A percentile compares a stretch with the other conserved stretches of the same genome.
Conservation (phyloP, 1,284 basidiomycete species). For the Cryptococcus sp. region DNA sequence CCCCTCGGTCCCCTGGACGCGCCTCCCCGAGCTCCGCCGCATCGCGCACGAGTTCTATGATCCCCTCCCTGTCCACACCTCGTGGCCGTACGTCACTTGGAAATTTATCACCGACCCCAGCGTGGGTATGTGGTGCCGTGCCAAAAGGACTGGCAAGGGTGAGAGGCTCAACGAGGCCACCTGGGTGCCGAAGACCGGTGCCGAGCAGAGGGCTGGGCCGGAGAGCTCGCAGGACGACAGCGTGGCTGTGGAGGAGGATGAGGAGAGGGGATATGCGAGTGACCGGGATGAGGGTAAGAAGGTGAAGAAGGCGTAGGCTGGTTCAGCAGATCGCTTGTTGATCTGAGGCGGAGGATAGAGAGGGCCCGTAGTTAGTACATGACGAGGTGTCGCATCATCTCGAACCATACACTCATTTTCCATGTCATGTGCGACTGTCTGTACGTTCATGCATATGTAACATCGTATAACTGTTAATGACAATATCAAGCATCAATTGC, state of each 20-base stretch:
- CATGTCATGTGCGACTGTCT: not conserved
- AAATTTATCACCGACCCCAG: slow-evolving; percentile 88
- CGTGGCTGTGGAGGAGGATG: no score
- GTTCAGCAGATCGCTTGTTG: not conserved
- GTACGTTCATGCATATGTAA: not conserved
- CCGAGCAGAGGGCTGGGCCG: not conserved
- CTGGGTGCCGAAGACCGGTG: slow-evolving; percentile 27
- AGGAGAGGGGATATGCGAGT: slow-evolving; percentile 36
- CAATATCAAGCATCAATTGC: no score
- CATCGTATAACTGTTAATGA: not conserved
- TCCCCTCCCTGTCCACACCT: slow-evolving; percentile 75
- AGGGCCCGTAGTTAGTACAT: not conserved
- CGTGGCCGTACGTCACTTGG: slow-evolving; percentile 91
- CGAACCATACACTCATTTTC: not conserved
- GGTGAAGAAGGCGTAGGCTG: not conserved
- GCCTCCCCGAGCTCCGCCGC: slow-evolving; percentile 74
- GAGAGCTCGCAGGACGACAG: slow-evolving; percentile 7
- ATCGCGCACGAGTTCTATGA: slow-evolving; percentile 94
- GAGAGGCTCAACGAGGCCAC: slow-evolving; percentile 37
- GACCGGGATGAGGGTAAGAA: slow-evolving; percentile 20
- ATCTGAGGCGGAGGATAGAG: not conserved
- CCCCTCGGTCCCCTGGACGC: slow-evolving; percentile 91
- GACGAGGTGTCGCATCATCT: not conserved
- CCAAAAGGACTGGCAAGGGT: slow-evolving; percentile 49
- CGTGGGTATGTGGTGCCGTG: slow-evolving; percentile 63